phyloP scores from a whole-genome alignment of 1,139 yeast genomes.

The Eremothecium coryli region DNA sequence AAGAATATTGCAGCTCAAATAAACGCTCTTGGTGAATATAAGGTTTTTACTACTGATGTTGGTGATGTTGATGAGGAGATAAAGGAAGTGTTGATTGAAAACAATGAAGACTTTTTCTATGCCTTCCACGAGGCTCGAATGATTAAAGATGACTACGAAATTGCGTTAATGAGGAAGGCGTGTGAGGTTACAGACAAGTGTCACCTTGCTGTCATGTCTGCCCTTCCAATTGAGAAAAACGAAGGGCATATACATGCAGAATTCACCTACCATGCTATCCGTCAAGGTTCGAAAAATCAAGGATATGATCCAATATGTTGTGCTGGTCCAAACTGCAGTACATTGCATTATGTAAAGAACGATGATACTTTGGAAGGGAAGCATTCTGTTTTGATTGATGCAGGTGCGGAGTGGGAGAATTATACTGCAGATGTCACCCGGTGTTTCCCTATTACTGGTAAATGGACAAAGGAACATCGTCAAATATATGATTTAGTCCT shows the following conservation, averaged over 20 bases:
- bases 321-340: slow-evolving; percentile 84
- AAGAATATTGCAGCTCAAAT: slow-evolving; percentile 37
- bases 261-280: slow-evolving; percentile 81
- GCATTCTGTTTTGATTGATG: slow-evolving; percentile 75
- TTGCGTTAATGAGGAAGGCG: slow-evolving; percentile 69
- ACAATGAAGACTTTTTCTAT: slow-evolving; percentile 45
- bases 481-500: slow-evolving; percentile 73
- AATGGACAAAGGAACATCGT: slow-evolving; percentile 80
- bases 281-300: slow-evolving; percentile 85
- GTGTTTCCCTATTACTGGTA: slow-evolving; percentile 85
- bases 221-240: slow-evolving; percentile 74
- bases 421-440: slow-evolving; percentile 93
- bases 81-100: slow-evolving; percentile 33
- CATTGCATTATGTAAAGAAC: slow-evolving; percentile 81
- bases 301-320: slow-evolving; percentile 96
- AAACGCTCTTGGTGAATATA: slow-evolving; percentile 18
- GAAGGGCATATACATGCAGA: slow-evolving; percentile 95
- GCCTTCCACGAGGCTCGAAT: slow-evolving; percentile 83
- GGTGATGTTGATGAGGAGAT: slow-evolving; percentile 29
- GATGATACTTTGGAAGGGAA: slow-evolving; percentile 54
- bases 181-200: slow-evolving; percentile 78
- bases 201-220: slow-evolving; percentile 87
- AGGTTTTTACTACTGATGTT: slow-evolving; percentile 35
- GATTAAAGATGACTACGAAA: slow-evolving; percentile 75
- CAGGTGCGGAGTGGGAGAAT: slow-evolving; percentile 94